phyloP scores from a whole-genome alignment of 257 asterid genomes.

The Solanum appendiculatum region DNA sequence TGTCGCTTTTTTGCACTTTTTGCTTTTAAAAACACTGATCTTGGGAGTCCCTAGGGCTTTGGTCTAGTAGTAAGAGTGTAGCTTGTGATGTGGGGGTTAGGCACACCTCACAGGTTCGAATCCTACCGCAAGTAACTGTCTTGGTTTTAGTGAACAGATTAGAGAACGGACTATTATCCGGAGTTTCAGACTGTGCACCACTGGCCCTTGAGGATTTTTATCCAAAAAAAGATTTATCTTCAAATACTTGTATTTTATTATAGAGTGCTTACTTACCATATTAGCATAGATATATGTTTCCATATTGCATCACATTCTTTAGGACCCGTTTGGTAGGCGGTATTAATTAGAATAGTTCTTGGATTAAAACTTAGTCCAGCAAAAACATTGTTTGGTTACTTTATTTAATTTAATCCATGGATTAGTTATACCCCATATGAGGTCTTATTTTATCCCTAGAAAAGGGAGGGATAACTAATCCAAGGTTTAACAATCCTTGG shows the following conservation, averaged over 20 bases:
- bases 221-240: not conserved
- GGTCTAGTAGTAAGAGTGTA: not conserved
- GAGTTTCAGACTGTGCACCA: not conserved
- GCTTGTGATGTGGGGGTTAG: not conserved
- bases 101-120: not conserved
- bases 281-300: not conserved
- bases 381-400: not conserved
- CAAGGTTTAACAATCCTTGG: not conserved
- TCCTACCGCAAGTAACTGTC: not conserved
- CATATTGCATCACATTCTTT: not conserved
- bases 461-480: not conserved
- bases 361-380: not conserved
- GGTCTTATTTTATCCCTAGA: not conserved
- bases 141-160: not conserved
- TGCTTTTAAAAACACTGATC: not conserved
- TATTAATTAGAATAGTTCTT: not conserved
- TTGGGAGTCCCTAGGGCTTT: not conserved
- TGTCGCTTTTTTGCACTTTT: not conserved
- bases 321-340: not conserved
- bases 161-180: not conserved
- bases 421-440: not conserved
- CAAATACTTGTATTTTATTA: not conserved
- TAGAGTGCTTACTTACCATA: not conserved
- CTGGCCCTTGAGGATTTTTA: not conserved
- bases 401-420: not conserved